Evolutionary conservation across 176 grass and related monocot species (phyloP), one percentile per base, ranked within the genome.

Genomic region (Phoenix roebelenii): DNA sequence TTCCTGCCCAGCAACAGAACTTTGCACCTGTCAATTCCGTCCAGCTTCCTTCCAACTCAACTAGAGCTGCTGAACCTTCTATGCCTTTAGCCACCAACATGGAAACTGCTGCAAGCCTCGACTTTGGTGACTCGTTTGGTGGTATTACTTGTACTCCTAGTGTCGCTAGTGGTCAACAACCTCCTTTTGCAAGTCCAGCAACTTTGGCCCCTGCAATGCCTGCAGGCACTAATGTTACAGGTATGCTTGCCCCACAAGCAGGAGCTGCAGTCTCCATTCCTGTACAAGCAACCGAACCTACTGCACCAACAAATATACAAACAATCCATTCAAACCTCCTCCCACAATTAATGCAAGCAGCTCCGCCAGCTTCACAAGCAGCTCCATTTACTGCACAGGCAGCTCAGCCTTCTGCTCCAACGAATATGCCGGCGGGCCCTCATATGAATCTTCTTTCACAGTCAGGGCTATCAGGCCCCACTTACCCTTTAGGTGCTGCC

Each of bases 41-140:
- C 70, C 84, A 83, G 24, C 17, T 35, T 35, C 5, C 63, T 61
- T 35, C 58, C 16, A 30, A 25, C 9, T 52, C 60, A 22, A 60
- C 20, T 76, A 58, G 24, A 52, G 78, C 49, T 54, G 39, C n/a
- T 26, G 68, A 28, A 18, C 51, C 66, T 63, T 52, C 63, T 49
- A 24, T 66, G 59, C 18, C 64, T 76, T 10, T 61, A 3, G 20
- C 71, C 59, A 6, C 72, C 54, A 74, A 52, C 19, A 70, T 65
- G 53, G 72, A 75, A n/a, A 51, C 80, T 64, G 51, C 70, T 0
- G 61, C 81, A 32, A 83, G 53, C 72, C 89, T 92, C 69, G 80
- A 78, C 71, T 98, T 98, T 76, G 87, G 79, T 25, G 81, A 91
- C 54, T 67, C 87, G 51, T 77, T 92, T 59, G 84, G 84, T 5